phyloP scores from a whole-genome alignment of 139 green algal species.

The Pedinophyceae sp. region DNA sequence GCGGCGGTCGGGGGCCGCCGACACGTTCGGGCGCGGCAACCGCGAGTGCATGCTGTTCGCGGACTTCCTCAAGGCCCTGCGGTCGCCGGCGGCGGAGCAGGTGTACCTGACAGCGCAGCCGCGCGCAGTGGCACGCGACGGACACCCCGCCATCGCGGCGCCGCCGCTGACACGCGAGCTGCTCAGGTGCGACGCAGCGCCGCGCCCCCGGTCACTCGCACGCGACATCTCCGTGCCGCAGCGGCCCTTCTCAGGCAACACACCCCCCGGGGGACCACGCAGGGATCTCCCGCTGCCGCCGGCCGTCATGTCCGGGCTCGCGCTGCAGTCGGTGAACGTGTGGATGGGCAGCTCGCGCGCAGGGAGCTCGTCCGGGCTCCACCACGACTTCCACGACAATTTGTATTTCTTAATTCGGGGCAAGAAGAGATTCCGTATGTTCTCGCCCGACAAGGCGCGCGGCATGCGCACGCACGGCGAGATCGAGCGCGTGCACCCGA shows the following conservation, averaged over 20 bases:
- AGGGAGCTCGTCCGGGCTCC: slow-evolving; percentile 52
- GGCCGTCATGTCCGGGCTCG: slow-evolving; percentile 32
- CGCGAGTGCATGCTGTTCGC: not conserved
- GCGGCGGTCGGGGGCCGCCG: not conserved
- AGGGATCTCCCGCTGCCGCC: slow-evolving; percentile 44
- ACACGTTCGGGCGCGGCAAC: slow-evolving; percentile 3
- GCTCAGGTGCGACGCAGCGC: slow-evolving; percentile 25
- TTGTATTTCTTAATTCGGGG: slow-evolving; percentile 68
- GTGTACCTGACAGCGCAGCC: slow-evolving; percentile 5
- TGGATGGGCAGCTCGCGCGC: slow-evolving; percentile 23
- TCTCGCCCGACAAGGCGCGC: slow-evolving; percentile 25
- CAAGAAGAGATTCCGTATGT: slow-evolving; percentile 67
- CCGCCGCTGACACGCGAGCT: slow-evolving; percentile 23
- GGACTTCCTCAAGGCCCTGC: not conserved
- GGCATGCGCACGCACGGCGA: slow-evolving; percentile 54
- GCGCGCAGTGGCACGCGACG: no score
- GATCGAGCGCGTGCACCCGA: slow-evolving; percentile 32
- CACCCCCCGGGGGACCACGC: no score
- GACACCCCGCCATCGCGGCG: slow-evolving; percentile 15
- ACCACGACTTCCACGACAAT: slow-evolving; percentile 88
- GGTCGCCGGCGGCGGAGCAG: not conserved
- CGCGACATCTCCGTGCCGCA: no score
- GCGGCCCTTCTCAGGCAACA: no score
- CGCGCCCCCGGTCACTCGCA: no score
- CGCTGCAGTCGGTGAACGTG: slow-evolving; percentile 45